phyloP scores from a whole-genome alignment of 345 rosid genomes.

The Chamaenerion angustifolium region DNA sequence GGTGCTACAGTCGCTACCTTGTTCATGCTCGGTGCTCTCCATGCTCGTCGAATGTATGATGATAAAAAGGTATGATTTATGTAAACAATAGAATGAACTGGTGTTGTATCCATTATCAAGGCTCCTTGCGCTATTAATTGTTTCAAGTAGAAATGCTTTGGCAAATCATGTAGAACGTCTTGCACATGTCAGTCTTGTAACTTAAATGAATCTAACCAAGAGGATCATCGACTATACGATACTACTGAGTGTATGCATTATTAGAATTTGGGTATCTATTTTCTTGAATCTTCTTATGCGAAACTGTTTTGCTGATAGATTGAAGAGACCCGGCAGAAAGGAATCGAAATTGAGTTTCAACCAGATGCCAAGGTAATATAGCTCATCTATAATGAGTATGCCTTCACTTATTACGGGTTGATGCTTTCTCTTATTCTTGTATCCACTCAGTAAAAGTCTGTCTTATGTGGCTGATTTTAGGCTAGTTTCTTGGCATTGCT shows the following conservation, averaged over 20 bases:
- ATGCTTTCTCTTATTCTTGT: conserved; percentile 1
- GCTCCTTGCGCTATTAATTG: too few species aligned
- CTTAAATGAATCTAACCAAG: too few species aligned
- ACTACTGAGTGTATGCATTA: too few species aligned
- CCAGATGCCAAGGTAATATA: conserved; percentile 55
- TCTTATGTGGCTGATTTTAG: conserved; percentile 20
- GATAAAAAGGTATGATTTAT: conserved; percentile 55
- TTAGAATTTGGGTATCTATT: too few species aligned
- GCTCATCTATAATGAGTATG: conserved; percentile 2
- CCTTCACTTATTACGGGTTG: conserved; percentile 6
- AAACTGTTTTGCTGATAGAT: conserved; percentile 25
- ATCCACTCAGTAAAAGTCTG: conserved; percentile 7
- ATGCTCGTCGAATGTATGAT: conserved; percentile 77
- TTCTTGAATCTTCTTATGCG: conserved; percentile 4
- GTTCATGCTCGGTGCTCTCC: conserved; percentile 95
- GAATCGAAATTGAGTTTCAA: conserved; percentile 67
- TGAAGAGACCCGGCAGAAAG: conserved; percentile 72
- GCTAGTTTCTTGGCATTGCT: conserved; percentile 68
- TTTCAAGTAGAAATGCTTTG: too few species aligned
- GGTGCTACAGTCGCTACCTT: conserved; percentile 87
- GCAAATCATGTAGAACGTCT: too few species aligned
- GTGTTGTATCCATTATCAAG: too few species aligned
- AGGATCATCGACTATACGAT: too few species aligned
- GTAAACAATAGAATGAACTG: not conserved
- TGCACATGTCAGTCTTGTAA: too few species aligned